Evolutionary conservation across 164 flowering plant species (phyloP).

Genomic region (Hamamelis virginiana): DNA sequence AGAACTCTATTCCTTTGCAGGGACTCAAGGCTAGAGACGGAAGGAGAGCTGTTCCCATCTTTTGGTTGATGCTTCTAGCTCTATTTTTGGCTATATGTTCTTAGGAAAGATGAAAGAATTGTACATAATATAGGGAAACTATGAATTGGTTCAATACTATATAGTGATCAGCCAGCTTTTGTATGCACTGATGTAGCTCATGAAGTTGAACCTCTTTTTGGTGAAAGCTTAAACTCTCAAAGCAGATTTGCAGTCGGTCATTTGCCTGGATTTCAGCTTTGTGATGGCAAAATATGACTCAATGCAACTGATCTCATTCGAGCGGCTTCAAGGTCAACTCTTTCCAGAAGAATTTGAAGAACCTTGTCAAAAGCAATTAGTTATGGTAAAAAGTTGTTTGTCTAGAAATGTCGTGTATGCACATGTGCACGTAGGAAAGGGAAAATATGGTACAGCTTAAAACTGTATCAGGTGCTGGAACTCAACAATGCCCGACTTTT

Average conservation of each 20-base stretch:
- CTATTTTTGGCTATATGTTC: background rate
- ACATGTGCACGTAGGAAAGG: background rate
- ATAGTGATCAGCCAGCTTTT: background rate
- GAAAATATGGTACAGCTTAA: no score
- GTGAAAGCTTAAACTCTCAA: background rate
- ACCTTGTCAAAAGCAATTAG: background rate
- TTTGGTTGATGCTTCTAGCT: background rate
- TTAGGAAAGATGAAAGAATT: background rate
- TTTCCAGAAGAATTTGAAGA: background rate
- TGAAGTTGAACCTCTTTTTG: background rate
- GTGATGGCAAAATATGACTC: background rate
- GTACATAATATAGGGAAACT: background rate
- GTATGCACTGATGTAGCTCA: background rate
- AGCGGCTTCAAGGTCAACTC: background rate
- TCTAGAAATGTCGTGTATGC: background rate
- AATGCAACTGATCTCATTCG: background rate
- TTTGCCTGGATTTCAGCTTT: background rate
- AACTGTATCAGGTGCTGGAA: no score
- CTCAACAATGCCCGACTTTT: no score
- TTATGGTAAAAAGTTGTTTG: background rate
- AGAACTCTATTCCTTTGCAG: background rate
- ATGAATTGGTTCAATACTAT: background rate
- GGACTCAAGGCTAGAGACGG: background rate
- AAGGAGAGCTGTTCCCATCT: background rate
- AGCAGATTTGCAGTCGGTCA: background rate